Base-by-base conservation (phyloP, 2,329 filamentous ascomycete species). In the Leptosphaerulina australis region DNA sequence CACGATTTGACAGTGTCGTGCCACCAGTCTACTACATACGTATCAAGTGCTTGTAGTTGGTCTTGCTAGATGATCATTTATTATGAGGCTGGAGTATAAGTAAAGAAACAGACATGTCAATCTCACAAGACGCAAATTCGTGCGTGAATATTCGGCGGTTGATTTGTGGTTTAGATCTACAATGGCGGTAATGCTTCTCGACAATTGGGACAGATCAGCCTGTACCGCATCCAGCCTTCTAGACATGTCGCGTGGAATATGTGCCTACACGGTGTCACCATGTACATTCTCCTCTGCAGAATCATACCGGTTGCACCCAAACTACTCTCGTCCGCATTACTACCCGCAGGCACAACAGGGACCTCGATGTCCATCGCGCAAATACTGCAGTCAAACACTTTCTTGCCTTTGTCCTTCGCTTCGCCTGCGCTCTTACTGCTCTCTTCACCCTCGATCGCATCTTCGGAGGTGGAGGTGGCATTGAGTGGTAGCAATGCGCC, bases 241-340 rank as follows among this genome's bases (percentile, higher is more conserved):
- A 99, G 76, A 73, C 94, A 99, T 24, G 82, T 79, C 48, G 87
- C 94, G 70, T 99, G 94, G 71, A 99, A 99, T 38, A 97, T 91
- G 76, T 99, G 94, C 46, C 92, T 80, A 73, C 94, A 99, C 37
- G 94, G 94, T 49, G 94, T 99, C 17, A 97, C 90, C 94, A 99
- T 99, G 75, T 97, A 97, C 62, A 83, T 81, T 39, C 92, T 83
- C 53, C 93, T 80, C 24, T 89, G 88, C 60, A 97, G 79, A 46
- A 96, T 83, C 22, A 86, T 86, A 0, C 60, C 50, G 14, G 59
- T 62, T n/a, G n/a, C 0, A 84, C 72, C 4, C 74, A 74, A 31
- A 77, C 37, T 70, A 29, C 48, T 37, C 15, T 51, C 48, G 12
- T 51, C 48, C 7, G 36, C 30, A 3, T 56, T 59, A 5, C 56